Evolutionary conservation across 2,329 filamentous ascomycete genomes (phyloP).

Genomic region (Aspergillus brasiliensis): DNA sequence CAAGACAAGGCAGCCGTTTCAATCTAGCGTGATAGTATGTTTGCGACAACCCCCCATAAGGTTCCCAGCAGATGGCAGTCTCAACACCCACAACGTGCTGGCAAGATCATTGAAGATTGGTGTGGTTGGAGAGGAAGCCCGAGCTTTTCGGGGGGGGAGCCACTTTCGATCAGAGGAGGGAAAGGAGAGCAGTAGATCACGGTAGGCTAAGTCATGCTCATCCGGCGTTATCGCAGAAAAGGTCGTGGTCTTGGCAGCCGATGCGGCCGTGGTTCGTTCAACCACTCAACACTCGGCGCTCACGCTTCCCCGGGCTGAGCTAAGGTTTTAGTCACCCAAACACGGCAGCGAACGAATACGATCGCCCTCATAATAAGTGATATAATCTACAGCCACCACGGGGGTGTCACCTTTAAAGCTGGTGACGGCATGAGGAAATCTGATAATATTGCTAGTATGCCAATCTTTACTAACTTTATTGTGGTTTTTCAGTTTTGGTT

Average conservation of each 20-base stretch:
- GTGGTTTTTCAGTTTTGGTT: too few relatives aligned
- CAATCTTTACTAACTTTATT: too few relatives aligned
- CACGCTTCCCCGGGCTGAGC: neutral
- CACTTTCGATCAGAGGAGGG: too few relatives aligned
- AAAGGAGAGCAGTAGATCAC: neutral
- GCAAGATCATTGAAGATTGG: neutral
- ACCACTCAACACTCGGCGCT: neutral
- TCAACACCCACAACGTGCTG: neutral
- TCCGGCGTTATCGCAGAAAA: slow-evolving; percentile 1
- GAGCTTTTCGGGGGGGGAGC: neutral
- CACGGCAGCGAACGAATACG: neutral
- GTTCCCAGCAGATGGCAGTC: neutral
- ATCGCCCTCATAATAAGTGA: too few relatives aligned
- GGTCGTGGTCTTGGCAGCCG: neutral
- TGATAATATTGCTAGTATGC: too few relatives aligned
- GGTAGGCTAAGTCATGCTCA: neutral
- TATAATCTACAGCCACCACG: too few relatives aligned
- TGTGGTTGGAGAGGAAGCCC: neutral
- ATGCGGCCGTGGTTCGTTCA: neutral
- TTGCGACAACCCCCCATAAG: slow-evolving; percentile 27
- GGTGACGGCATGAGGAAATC: too few relatives aligned
- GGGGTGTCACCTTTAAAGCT: too few relatives aligned
- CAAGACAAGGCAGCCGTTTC: slow-evolving; percentile 15
- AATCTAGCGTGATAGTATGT: slow-evolving; percentile 20
- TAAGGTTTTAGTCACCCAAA: neutral